Base-by-base conservation (phyloP, 169 alveolate genomes). In the Blepharisma undulans region DNA sequence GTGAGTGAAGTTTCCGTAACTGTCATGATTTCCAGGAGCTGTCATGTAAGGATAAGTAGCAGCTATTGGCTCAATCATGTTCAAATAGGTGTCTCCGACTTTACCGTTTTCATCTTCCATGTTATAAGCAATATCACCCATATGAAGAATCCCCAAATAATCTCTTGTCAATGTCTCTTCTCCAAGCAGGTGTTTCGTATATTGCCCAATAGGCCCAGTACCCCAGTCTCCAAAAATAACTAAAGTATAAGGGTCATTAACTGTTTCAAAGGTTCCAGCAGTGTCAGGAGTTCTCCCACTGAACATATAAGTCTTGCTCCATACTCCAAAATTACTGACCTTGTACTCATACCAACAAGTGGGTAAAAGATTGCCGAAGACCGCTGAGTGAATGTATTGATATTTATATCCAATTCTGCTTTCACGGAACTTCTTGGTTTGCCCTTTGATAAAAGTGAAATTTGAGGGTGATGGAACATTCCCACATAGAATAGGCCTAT, bases 1-100 rank as follows among this genome's bases (percentile, higher is more conserved):
- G 27, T 86, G 81, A 29, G 33, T 66, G 36, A 30, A 61, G 66
- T 86, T 60, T 4, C 72, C 66, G 7, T 60, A 34, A 32, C n/a
- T 34, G 27, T 86, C 91, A 72, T 86, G 91, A 72, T 86, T 86
- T n/a, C 91, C 91, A 66, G 91, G 84, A 66, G 29, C n/a, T 21
- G 72, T 33, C 91, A 86, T 86, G 27, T 66, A 86, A 72, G 91
- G 76, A 72, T 71, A 86, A 72, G 25, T 27, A 0, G 76, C 72
- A 4, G 84, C 48, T 19, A 86, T 29, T 6, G 91, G 91, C 72
- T 86, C 74, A 71, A 86, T 60, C 84, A 72, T 72, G 1, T 25
- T 86, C 14, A 86, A n/a, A 25, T 19, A 86, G 25, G 22, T 60
- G 36, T 86, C 91, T 27, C 91, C 91, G 16, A 27, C 66, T 18